Evolutionary conservation across 345 rosid genomes (phyloP), one percentile per base, ranked within the genome.

Genomic region (Populus pruinosa): DNA sequence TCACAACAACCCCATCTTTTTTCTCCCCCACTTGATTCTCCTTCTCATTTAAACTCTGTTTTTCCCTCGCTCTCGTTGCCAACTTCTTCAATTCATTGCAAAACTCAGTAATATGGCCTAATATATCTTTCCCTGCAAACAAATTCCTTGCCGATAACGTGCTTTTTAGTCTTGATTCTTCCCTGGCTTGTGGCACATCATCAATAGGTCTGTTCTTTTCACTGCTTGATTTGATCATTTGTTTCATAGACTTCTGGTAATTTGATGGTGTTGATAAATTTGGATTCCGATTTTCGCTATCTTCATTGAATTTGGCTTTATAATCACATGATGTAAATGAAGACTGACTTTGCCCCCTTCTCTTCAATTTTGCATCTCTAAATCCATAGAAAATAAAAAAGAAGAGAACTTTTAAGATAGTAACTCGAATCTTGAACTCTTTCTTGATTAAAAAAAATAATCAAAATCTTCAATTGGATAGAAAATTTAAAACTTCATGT

Each of bases 61-160:
- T 88, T 82, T 88, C 97, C 82, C 85, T 91, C 4, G 87, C 86
- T 72, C 93, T 87, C 9, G 85, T 84, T 0, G 98, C 93, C 81
- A 96, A 72, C 79, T 88, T 92, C 97, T 92, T 92, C 82, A 93
- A 68, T 75, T 91, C 97, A 50, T 83, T 87, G 83, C 97, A 94
- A 61, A 96, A 93, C 49, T 93, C 98, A 1, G 91, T 85, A 73
- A 96, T 90, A 76, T 93, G 99, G 10, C 82, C 82, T 2, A 96
- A 76, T 78, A 93, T 88, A 74, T 92, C 96, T 78, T 82, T 90
- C n/a, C 98, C 96, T 0, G 88, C 91, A 53, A 93, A 93, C 78
- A 96, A 84, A 77, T 93, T 93, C 81, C 91, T 89, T 0, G 97
- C 92, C 18, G 99, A 96, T 23, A 89, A 80, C 9, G 93, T 93